Evolutionary conservation across 2,329 filamentous ascomycete species (phyloP), one percentile per base, ranked within the genome.

Genomic region (Penicillium digitatum): DNA sequence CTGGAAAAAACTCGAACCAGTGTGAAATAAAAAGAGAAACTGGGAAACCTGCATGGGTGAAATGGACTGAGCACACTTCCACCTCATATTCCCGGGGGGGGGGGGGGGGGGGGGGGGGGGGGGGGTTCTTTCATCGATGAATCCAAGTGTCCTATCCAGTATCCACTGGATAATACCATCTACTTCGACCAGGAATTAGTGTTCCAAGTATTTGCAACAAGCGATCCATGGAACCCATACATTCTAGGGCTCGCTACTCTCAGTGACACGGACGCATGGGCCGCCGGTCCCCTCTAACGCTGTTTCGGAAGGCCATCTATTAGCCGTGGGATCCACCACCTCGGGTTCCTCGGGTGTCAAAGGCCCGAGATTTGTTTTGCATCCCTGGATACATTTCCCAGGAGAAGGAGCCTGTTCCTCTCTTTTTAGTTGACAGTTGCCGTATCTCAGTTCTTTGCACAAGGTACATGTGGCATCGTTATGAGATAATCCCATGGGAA

Each of bases 1-100:
- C 39, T 47, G 47, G 47, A 47, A 51, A 54, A 54, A 48, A 42
- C 12, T 50, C 39, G 52, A 55, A 39, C 18, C 20, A 39, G 27
- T 26, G 38, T 27, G 18, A 26, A 39, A 37, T 8, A 29, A 34
- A 31, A 46, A 20, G 14, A 31, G 12, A 26, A 24, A 31, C n/a
- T 26, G 31, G 14, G 20, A 43, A 52, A 29, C n/a, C 44, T 35
- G 39, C 50, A 55, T 51, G 48, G 31, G 45, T 45, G 26, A 51
- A 38, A 55, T 47, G 27, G 55, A 55, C 32, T 49, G 52, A 48
- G 49, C 48, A 45, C 47, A 35, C 24, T 27, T 37, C 14, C 32
- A 43, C 16, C 9, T 45, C 18, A 32, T n/a, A 29, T 26, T 31
- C 22, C 29, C 32, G 20, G 31, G 3, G 26, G 3, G n/a, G n/a